phyloP scores from a whole-genome alignment of 2,329 filamentous ascomycete species.

The Aspergillus pseudonomiae region DNA sequence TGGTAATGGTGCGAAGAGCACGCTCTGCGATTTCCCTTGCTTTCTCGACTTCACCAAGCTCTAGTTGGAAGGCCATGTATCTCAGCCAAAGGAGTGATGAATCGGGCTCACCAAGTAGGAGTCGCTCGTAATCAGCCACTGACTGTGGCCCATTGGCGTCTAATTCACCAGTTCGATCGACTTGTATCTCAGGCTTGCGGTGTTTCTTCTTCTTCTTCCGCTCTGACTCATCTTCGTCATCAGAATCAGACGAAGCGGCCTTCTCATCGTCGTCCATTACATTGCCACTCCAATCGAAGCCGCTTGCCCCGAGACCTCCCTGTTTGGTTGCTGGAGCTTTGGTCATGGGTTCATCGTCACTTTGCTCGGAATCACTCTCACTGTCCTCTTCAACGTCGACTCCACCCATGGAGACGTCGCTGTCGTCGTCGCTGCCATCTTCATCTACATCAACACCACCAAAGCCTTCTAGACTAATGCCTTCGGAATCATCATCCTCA shows the following conservation, averaged over 20 bases:
- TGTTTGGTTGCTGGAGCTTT: slow-evolving; percentile 40
- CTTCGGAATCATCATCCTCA: slow-evolving; percentile 46
- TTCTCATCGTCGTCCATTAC: slow-evolving; percentile 57
- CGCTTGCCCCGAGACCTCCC: slow-evolving; percentile 68
- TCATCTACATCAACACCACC: slow-evolving; percentile 38
- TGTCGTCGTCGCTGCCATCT: slow-evolving; percentile 38
- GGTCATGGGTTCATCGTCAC: slow-evolving; percentile 47
- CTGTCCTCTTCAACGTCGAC: slow-evolving; percentile 48
- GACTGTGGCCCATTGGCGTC: slow-evolving; percentile 87
- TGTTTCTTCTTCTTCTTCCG: slow-evolving; percentile 72
- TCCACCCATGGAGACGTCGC: slow-evolving; percentile 43
- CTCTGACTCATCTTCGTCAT: slow-evolving; percentile 42
- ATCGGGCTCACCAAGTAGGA: slow-evolving; percentile 88
- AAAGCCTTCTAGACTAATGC: slow-evolving; percentile 34
- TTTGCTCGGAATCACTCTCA: slow-evolving; percentile 50
- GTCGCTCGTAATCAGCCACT: slow-evolving; percentile 87
- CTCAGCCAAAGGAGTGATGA: slow-evolving; percentile 92
- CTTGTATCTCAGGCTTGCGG: slow-evolving; percentile 74
- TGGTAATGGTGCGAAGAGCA: slow-evolving; percentile 86
- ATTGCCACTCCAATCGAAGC: slow-evolving; percentile 86
- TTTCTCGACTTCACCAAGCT: slow-evolving; percentile 84
- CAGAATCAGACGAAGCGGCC: slow-evolving; percentile 54
- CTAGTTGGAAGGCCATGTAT: slow-evolving; percentile 98
- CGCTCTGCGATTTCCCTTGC: slow-evolving; percentile 88
- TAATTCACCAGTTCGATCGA: slow-evolving; percentile 90